These are phyloP conservation scores for Cylindrotheca fusiformis DNA, from an alignment of 108 stramenopile species.

Conservation along the genomic window DNA sequence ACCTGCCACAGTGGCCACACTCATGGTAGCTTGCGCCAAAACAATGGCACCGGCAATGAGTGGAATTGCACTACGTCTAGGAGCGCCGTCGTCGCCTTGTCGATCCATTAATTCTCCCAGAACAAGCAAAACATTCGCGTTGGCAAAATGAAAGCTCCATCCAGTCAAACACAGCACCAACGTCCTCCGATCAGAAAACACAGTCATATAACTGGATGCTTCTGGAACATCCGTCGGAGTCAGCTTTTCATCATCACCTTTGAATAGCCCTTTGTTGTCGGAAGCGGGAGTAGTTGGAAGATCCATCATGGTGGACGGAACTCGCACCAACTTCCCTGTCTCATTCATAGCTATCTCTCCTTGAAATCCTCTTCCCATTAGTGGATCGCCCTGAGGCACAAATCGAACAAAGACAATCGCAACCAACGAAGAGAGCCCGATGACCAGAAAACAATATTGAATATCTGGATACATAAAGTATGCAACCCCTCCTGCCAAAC, in stretches of 20 bases:
- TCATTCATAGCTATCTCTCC: slow-evolving; percentile 48
- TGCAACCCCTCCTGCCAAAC: slow-evolving; percentile 62
- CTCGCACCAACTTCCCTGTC: slow-evolving; percentile 33
- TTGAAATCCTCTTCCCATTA: slow-evolving; percentile 75
- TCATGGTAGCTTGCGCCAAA: slow-evolving; percentile 80
- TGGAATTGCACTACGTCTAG: slow-evolving; percentile 73
- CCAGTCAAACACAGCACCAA: slow-evolving; percentile 77
- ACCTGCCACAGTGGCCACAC: slow-evolving; percentile 63
- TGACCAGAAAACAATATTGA: slow-evolving; percentile 82
- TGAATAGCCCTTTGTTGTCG: background rate
- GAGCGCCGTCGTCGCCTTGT: slow-evolving; percentile 65
- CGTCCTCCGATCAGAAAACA: slow-evolving; percentile 67
- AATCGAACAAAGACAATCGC: slow-evolving; percentile 67
- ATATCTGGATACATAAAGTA: slow-evolving; percentile 74
- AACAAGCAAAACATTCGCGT: slow-evolving; percentile 85
- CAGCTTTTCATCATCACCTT: background rate
- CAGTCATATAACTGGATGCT: slow-evolving; percentile 63
- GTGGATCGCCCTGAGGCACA: slow-evolving; percentile 73
- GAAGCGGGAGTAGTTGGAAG: background rate
- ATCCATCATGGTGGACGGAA: background rate
- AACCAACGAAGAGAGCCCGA: slow-evolving; percentile 63
- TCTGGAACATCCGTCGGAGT: slow-evolving; percentile 6
- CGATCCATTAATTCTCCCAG: slow-evolving; percentile 88
- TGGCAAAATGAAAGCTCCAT: slow-evolving; percentile 89
- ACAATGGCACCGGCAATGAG: slow-evolving; percentile 86